Evolutionary conservation across 148 eudicot species (phyloP), one percentile per base, ranked within the genome.

Genomic region (Pouteria glomerata): DNA sequence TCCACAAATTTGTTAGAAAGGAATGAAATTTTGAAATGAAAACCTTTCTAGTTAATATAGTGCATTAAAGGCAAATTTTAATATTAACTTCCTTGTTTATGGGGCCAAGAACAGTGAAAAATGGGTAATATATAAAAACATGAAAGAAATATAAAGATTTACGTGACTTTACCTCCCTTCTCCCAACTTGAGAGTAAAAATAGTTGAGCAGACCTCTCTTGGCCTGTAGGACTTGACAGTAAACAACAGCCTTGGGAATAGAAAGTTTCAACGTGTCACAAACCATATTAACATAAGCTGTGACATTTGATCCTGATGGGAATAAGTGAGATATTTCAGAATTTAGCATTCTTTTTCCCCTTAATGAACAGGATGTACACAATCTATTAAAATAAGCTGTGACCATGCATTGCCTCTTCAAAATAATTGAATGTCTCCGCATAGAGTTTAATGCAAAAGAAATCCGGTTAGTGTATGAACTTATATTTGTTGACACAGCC

Each of bases 211-310:
- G 81, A 50, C 87, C 66, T 83, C 85, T 79, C 84, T 90, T 95
- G 63, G 99, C 97, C 78, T 92, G 90, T 75, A 86, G 80, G 57
- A 95, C 99, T 88, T 95, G 99, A 76, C 97, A 95, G 74, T 84
- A 84, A 73, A 95, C 99, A 74, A 92, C 96, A 50, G 99, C 99
- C 84, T 95, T 95, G 24, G 99, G 99, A 70, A 95, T 85, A 37
- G 90, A 80, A 78, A 80, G 86, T 82, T 71, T 92, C 87, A 95
- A 65, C 15, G 97, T 86, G 52, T 95, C 99, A 70, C 86, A 86
- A 34, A 95, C 97, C 99, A 95, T 88, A 72, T 83, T 82, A 31
- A 95, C 86, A 71, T 95, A 95, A 51, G 88, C 88, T 69, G 96
- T 52, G 75, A 95, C 99, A 77, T 95, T 95, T 63, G 96, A 84